Evolutionary conservation across 352 stramenopile species (phyloP), one percentile per base, ranked within the genome.

Genomic region (Peronosclerospora sorghi): DNA sequence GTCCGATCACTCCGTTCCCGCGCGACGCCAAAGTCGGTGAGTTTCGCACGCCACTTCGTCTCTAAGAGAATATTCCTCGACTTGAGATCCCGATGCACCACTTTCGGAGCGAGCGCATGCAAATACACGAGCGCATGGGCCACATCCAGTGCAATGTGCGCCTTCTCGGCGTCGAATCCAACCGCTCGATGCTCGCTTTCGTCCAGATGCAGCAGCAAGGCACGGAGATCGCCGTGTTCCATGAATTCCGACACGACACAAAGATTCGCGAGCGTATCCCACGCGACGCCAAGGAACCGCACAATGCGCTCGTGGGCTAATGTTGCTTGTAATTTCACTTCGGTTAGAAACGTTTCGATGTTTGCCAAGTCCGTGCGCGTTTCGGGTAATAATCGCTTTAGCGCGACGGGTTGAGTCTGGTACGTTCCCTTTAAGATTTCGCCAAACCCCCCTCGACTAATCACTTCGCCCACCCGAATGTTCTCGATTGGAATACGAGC

Each of bases 161-260:
- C 42, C 30, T 73, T 78, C 0, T 41, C 34, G 17, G 42, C 49
- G 37, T 77, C 62, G 32, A 77, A 75, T 1, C 68, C 68, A 1
- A 52, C 37, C 0, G 46, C 52, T 8, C 21, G 19, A 4, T 43
- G 13, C 1, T 57, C 51, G 12, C 63, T 45, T 5, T 61, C 52
- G 4, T 57, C n/a, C n/a, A n/a, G 65, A 12, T 55, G 42, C 21
- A 46, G 46, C 3, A 84, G 51, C 47, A 73, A 61, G 6, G 51
- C 51, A 9, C 66, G 56, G 24, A 84, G 43, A 35, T 84, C 65
- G 9, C 72, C 72, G 27, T 68, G 68, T 26, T 56, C 57, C 67
- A 85, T 78, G 53, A 61, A 82, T 42, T 85, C 69, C 4, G 64
- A 73, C 5, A 85, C 48, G 2, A 79, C 65, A 32, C 64, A 68